These are phyloP conservation scores for Luzula sylvatica DNA, from an alignment of 176 grass and related monocot genomes.

Conservation along the genomic window DNA sequence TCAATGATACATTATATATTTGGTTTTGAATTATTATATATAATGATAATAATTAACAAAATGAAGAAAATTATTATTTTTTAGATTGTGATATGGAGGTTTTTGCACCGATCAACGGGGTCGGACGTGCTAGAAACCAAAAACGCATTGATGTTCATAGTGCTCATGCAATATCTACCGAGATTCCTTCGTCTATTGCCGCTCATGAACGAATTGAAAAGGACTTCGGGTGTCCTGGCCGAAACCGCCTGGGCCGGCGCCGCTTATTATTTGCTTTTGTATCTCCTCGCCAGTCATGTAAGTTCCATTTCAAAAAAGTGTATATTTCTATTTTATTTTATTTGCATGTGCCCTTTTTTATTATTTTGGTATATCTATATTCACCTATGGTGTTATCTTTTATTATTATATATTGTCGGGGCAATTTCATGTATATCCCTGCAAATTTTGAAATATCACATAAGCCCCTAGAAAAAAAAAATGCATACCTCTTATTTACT, in stretches of 20 bases:
- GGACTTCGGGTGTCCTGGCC: conserved; percentile 51
- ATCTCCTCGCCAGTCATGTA: conserved; percentile 85
- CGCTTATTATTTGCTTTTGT: conserved; percentile 67
- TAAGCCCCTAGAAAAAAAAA: no score
- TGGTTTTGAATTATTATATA: no score
- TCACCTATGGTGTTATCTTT: no score
- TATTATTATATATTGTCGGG: no score
- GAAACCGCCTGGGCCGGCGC: conserved; percentile 67
- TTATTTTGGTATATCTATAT: no score
- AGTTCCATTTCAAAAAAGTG: conserved; percentile 4
- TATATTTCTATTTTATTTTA: no score
- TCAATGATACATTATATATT: no score
- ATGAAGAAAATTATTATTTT: not conserved
- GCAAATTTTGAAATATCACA: no score
- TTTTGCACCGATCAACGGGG: conserved; percentile 27
- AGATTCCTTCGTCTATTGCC: conserved; percentile 49
- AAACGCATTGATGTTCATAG: conserved; percentile 41
- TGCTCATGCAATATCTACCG: conserved; percentile 58
- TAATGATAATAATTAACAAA: no score
- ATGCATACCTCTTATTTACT: no score
- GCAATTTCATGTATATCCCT: no score
- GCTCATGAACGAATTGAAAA: conserved; percentile 66
- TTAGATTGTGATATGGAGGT: conserved; percentile 45
- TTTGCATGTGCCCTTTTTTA: no score
- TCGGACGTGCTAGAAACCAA: conserved; percentile 41